Evolutionary conservation across 1,139 yeast species (phyloP).

Genomic region (Geotrichum candidum): DNA sequence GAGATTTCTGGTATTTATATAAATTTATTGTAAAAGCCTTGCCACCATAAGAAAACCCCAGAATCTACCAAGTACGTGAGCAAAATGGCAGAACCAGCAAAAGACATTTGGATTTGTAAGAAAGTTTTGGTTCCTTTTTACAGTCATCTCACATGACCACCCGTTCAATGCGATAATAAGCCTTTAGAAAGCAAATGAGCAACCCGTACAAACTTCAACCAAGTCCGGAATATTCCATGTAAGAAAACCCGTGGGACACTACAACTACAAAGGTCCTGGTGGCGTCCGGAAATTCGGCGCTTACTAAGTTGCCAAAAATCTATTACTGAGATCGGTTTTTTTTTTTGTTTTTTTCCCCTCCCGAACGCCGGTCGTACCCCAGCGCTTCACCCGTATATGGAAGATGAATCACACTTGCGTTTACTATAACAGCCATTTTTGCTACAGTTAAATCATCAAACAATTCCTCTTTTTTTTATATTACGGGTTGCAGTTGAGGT

Average conservation of each 20-base stretch:
- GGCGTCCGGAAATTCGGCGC: too few species aligned
- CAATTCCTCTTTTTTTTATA: too few species aligned
- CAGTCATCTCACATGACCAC: slow-evolving; percentile 1
- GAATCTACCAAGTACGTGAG: not conserved
- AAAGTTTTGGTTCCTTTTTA: not conserved
- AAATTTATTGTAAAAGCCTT: not conserved
- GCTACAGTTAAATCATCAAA: too few species aligned
- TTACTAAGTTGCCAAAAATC: too few species aligned
- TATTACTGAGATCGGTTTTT: too few species aligned
- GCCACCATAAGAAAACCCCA: not conserved
- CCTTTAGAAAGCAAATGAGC: too few species aligned
- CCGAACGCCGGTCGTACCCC: not conserved
- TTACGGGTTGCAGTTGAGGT: too few species aligned
- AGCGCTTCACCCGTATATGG: not conserved
- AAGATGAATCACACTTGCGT: not conserved
- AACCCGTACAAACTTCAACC: too few species aligned
- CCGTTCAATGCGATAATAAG: not conserved
- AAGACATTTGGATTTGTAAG: slow-evolving; percentile 5
- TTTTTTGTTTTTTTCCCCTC: not conserved
- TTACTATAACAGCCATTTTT: not conserved
- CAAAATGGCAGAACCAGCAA: not conserved
- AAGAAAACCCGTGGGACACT: too few species aligned
- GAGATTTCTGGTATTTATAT: not conserved
- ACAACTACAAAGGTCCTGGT: too few species aligned
- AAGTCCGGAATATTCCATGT: too few species aligned